These are phyloP conservation scores for Penicillium argentinense DNA, from an alignment of 495 filamentous ascomycete genomes.

Conservation along the genomic window DNA sequence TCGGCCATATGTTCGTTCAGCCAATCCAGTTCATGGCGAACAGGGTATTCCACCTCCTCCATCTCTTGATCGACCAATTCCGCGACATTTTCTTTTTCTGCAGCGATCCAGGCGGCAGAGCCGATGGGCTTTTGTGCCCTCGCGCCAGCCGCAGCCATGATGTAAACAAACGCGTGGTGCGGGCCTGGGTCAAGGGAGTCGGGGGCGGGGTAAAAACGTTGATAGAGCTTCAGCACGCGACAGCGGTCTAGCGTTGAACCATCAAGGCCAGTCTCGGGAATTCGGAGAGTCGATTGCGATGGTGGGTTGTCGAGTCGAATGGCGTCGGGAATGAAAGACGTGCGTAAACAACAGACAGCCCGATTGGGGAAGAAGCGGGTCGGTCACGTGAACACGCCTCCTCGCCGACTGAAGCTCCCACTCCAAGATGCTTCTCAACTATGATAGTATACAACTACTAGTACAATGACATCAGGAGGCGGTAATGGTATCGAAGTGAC, in stretches of 20 bases:
- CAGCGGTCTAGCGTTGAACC: not conserved
- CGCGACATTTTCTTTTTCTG: slow-evolving; percentile 64
- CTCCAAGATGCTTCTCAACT: no score
- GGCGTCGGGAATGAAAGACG: slow-evolving; percentile 15
- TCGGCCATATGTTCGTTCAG: slow-evolving; percentile 96
- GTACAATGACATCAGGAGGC: no score
- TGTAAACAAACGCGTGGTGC: slow-evolving; percentile 39
- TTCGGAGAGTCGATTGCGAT: not conserved
- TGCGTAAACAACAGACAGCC: slow-evolving; percentile 28
- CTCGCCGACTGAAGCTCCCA: no score
- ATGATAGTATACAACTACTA: no score
- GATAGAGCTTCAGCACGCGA: not conserved
- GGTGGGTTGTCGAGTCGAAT: slow-evolving; percentile 10
- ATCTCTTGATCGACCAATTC: slow-evolving; percentile 69
- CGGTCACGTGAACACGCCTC: slow-evolving; percentile 27
- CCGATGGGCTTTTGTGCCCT: slow-evolving; percentile 58
- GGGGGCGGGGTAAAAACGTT: not conserved
- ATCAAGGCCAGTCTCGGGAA: slow-evolving; percentile 3
- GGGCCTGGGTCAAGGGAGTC: not conserved
- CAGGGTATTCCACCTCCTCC: slow-evolving; percentile 86
- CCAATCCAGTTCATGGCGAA: slow-evolving; percentile 90
- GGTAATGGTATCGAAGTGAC: no score
- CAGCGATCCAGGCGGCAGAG: slow-evolving; percentile 65
- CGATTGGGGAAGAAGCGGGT: slow-evolving; percentile 20
- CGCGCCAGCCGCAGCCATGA: slow-evolving; percentile 50